A percentile compares a stretch with the other conserved stretches of the same genome.
Conservation (phyloP, 129 eudicot species). For the Calendula officinalis region DNA sequence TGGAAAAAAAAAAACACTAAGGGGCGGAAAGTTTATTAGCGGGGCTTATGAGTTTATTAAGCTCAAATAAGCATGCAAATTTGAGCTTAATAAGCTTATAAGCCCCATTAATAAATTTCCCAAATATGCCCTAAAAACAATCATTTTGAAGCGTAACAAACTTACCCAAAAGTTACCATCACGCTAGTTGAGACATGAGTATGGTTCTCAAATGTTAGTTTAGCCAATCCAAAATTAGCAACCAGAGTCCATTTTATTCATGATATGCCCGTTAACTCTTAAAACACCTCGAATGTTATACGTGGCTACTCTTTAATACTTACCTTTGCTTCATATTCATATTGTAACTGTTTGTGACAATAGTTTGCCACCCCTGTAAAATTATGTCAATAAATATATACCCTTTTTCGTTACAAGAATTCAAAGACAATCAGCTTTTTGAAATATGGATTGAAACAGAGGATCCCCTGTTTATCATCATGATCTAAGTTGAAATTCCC, state of each 20-base stretch:
- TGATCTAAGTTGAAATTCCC: constrained; percentile 7
- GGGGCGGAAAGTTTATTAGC: too few species aligned
- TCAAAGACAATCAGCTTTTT: not conserved
- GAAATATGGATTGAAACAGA: constrained; percentile 1
- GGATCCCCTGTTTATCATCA: constrained; percentile 19
- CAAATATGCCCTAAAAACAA: too few species aligned
- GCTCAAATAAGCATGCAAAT: too few species aligned
- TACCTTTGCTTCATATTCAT: constrained; percentile 86
- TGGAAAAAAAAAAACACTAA: too few species aligned
- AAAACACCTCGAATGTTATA: constrained; percentile 1
- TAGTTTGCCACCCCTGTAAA: constrained; percentile 31
- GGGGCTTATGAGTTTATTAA: too few species aligned
- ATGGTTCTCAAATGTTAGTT: constrained; percentile 64
- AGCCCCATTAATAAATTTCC: too few species aligned
- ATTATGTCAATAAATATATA: constrained; percentile 4
- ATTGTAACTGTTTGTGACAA: constrained; percentile 29
- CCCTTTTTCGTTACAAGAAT: constrained; percentile 12
- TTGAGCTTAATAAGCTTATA: too few species aligned
- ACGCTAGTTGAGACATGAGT: constrained; percentile 98
- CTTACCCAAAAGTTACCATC: constrained; percentile 98
- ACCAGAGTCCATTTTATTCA: constrained; percentile 48
- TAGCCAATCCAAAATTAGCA: constrained; percentile 97
- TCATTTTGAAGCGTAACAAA: constrained; percentile 5
- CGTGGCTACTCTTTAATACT: not conserved
- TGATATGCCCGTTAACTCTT: not conserved